Conservation (phyloP, 306 rosid species). For the Echinosophora koreensis region DNA sequence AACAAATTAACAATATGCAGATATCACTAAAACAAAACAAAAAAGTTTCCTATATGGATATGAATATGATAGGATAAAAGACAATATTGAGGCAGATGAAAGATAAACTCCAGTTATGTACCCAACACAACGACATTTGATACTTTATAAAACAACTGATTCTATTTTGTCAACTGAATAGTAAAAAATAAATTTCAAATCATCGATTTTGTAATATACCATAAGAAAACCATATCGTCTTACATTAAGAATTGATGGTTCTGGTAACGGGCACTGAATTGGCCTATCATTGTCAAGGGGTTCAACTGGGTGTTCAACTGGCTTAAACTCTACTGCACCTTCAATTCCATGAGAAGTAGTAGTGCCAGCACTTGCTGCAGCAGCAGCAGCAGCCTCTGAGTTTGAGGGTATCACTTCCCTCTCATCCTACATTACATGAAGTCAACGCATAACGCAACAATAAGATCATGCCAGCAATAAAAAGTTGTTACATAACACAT, state of each 20-base stretch:
- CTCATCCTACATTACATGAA: constrained; percentile 68
- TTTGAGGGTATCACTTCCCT: constrained; percentile 72
- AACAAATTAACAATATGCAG: constrained; percentile 12
- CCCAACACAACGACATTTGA: constrained; percentile 19
- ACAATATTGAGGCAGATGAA: neutral
- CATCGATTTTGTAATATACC: neutral
- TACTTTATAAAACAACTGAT: neutral
- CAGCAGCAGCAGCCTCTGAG: constrained; percentile 56
- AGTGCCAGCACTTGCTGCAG: constrained; percentile 49
- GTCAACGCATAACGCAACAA: constrained; percentile 37
- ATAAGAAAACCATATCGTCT: constrained; percentile 45
- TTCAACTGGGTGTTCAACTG: constrained; percentile 91
- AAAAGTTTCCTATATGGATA: neutral
- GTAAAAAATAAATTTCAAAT: constrained; percentile 15
- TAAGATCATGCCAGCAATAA: constrained; percentile 25
- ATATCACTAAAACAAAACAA: neutral
- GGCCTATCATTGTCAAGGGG: constrained; percentile 88
- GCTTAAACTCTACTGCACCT: constrained; percentile 91
- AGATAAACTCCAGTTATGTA: neutral
- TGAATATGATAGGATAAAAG: neutral
- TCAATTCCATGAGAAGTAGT: constrained; percentile 89
- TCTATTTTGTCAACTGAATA: neutral
- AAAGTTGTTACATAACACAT: constrained; percentile 3
- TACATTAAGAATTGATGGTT: constrained; percentile 94
- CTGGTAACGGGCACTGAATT: constrained; percentile 88